Evolutionary conservation across 768 basidiomycete genomes (phyloP), one percentile per base, ranked within the genome.

Genomic region (Tulasnella sp.): DNA sequence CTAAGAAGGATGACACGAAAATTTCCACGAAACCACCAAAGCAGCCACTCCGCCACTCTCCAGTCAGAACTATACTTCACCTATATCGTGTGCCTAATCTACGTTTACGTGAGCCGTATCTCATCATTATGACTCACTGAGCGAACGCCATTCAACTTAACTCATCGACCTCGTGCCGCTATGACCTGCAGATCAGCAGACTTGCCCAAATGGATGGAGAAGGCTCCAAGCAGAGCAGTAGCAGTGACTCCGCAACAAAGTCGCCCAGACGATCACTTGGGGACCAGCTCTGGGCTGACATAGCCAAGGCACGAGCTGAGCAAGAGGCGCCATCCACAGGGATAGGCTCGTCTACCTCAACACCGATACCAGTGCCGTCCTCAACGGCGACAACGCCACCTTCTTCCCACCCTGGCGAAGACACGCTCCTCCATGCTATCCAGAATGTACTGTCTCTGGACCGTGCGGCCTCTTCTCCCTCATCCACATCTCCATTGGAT

Each of bases 241-340:
- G n/a, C 7, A 29, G 47, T 11, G n/a, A 48, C 19, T n/a, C 47
- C 5, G 11, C 19, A 5, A n/a, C 27, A 5, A 48, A 48, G 47
- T 21, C 47, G 11, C 21, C 21, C 21, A 48, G n/a, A 29, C 47
- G 19, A 48, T 48, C 47, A n/a, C 72, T 90, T 29, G 82, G 84
- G n/a, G 85, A 85, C 64, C 81, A 89, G 61, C 75, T 89, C 4
- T 84, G 82, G 80, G 87, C 86, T 2, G 85, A 86, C 65, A 84
- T 88, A 51, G 80, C 72, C 66, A 83, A 80, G 67, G 84, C 77
- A 4, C 80, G 78, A 62, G 78, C 77, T 3, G 77, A 77, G n/a
- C 54, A 43, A 38, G 26, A 38, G 42, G 61, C 64, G 2, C 60
- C 63, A 49, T 63, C 65, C 7, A 38, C 34, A 15, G 34, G 34